Percentiles rank a stretch among this genome's conserved stretches.
These are phyloP conservation scores for Boehmeria nivea DNA, from an alignment of 306 rosid species.

Conservation along the genomic window DNA sequence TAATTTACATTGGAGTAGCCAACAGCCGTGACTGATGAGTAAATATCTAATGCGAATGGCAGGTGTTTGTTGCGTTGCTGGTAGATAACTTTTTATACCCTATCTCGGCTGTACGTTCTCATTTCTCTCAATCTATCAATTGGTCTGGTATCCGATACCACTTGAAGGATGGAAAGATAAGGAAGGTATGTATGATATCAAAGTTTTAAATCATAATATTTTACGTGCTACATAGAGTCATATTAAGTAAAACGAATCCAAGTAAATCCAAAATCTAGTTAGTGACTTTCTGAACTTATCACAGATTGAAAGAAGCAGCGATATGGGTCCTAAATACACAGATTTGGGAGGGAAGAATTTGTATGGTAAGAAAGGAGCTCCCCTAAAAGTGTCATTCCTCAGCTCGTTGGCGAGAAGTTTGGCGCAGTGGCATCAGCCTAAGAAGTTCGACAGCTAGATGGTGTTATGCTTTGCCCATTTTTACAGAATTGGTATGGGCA, in stretches of 20 bases:
- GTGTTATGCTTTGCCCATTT: constrained; percentile 21
- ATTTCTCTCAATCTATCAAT: constrained; percentile 80
- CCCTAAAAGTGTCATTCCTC: constrained; percentile 55
- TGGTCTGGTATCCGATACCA: constrained; percentile 94
- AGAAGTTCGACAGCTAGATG: constrained; percentile 65
- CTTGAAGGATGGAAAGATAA: constrained; percentile 81
- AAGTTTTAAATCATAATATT: constrained; percentile 10
- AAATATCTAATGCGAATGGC: constrained; percentile 29
- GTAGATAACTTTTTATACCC: constrained; percentile 92
- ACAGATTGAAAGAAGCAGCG: constrained; percentile 89
- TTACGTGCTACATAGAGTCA: too few species aligned
- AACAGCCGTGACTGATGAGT: too few species aligned
- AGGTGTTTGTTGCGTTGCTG: constrained; percentile 92
- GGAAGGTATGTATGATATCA: constrained; percentile 44
- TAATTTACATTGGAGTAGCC: too few species aligned
- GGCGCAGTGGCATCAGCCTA: constrained; percentile 62
- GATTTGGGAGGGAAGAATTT: constrained; percentile 88
- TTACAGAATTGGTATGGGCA: too few species aligned
- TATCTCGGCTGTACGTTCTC: constrained; percentile 80
- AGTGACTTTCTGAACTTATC: too few species aligned
- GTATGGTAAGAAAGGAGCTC: constrained; percentile 65
- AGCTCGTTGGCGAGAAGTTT: constrained; percentile 54
- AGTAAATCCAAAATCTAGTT: not conserved
- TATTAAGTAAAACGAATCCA: too few species aligned
- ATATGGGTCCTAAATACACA: constrained; percentile 63